Base-by-base conservation (phyloP, 495 filamentous ascomycete species). In the Gamarada debralockiae region DNA sequence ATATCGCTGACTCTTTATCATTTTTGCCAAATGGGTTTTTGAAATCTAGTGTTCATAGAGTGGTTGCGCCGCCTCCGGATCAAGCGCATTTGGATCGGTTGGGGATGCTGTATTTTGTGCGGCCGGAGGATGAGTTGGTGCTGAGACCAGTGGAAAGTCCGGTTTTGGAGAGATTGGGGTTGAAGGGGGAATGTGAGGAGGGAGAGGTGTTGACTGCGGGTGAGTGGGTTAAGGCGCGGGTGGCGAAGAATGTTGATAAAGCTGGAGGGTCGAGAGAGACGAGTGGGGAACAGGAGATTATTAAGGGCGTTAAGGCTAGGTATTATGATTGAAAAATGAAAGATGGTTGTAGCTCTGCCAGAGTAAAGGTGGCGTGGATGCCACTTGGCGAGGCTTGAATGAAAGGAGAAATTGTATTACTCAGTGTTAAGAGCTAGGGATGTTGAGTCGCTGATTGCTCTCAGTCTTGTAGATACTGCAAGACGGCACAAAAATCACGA, bases 41-140 rank as follows among this genome's bases (percentile, higher is more conserved):
- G 38, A 79, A 77, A 60, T 71, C 67, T 4, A 74, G 72, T 34
- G 63, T 79, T 21, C 74, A 79, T 43, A 72, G 75, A 17, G 76
- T 79, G 20, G 67, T 47, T 1, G 9, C 12, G 1, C 44, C 44
- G 10, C 44, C 44, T 3, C 20, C 7, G 2, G 44, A 47, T 31
- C 44, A 47, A n/a, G n/a, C 13, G 6, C 10, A 18, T 15, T 10
- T 14, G n/a, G 12, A 13, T 7, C 44, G 44, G 1, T 12, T 34
- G 23, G 73, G 78, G 2, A 62, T 78, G 24, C 58, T 78, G 2
- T 79, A 77, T 52, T 75, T 79, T 53, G 61, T 56, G 43, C 50
- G 75, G 1, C 66, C 66, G 15, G 66, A 65, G 22, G 70, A 72
- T 49, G 59, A 71, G 29, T 66, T 74, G 2, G 50, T 69, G 6